A percentile compares a stretch with the other conserved stretches of the same genome.
These are phyloP conservation scores for Dendrothele bispora DNA, from an alignment of 768 basidiomycete species.

Conservation along the genomic window DNA sequence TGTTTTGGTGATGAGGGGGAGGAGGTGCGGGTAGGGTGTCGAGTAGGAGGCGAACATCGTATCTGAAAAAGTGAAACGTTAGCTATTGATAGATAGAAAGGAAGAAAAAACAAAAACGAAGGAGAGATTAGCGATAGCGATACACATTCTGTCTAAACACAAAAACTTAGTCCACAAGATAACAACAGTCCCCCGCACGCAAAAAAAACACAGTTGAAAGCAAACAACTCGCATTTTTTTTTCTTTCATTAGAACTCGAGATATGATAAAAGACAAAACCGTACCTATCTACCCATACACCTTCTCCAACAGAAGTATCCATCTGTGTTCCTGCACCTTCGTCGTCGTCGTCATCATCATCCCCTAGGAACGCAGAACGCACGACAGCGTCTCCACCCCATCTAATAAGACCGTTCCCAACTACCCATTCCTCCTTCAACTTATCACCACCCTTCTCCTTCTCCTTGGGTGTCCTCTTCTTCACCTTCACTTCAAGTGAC, in stretches of 20 bases:
- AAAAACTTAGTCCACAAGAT: background rate
- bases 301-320: constrained; percentile 17
- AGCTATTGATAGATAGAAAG: constrained; percentile 14
- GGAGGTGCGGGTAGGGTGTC: constrained; percentile 39
- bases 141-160: background rate
- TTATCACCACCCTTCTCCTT: too few species aligned
- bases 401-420: constrained; percentile 16
- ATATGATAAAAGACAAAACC: constrained; percentile 29
- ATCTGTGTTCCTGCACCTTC: background rate
- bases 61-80: constrained; percentile 45
- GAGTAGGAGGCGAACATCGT: constrained; percentile 77
- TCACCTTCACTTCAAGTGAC: constrained; percentile 16
- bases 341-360: constrained; percentile 19
- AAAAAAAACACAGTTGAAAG: background rate
- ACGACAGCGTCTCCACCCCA: constrained; percentile 22
- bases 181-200: background rate
- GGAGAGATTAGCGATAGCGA: background rate
- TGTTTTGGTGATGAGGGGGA: constrained; percentile 14
- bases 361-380: constrained; percentile 14
- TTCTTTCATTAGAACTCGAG: constrained; percentile 5
- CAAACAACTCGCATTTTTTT: background rate
- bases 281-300: constrained; percentile 84
- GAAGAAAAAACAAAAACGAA: constrained; percentile 15
- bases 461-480: constrained; percentile 1
- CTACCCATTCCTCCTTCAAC: constrained; percentile 4